phyloP scores from a whole-genome alignment of 331 rosid genomes.

The Acacia pycnantha region DNA sequence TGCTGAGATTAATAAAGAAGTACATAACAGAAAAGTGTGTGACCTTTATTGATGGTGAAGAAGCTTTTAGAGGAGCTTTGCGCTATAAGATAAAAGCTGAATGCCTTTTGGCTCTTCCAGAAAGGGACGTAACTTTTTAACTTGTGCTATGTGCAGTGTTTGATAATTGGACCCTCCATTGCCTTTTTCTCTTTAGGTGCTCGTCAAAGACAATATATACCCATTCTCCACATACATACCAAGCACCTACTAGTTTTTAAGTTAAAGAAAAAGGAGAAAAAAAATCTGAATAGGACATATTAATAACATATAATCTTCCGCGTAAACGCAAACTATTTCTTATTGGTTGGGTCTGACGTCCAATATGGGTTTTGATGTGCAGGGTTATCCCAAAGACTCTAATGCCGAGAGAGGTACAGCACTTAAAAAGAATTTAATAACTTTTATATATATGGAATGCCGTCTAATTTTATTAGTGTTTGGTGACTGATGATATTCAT shows the following conservation, averaged over 20 bases:
- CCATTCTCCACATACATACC: neutral
- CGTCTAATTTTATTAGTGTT: neutral
- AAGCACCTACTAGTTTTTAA: neutral
- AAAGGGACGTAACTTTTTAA: constrained; percentile 18
- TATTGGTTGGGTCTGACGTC: constrained; percentile 25
- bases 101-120: constrained; percentile 43
- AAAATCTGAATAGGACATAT: neutral
- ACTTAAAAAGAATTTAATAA: neutral
- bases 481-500: neutral
- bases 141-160: constrained; percentile 1
- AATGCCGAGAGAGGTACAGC: constrained; percentile 91
- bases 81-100: constrained; percentile 43
- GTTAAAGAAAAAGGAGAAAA: too few species aligned
- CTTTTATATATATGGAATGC: neutral
- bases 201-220: constrained; percentile 20
- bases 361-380: constrained; percentile 34
- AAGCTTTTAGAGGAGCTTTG: constrained; percentile 35
- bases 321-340: neutral
- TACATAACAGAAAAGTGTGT: neutral
- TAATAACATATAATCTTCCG: too few species aligned
- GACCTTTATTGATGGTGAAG: constrained; percentile 33
- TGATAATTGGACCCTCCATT: constrained; percentile 19
- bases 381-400: constrained; percentile 88
- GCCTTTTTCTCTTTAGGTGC: constrained; percentile 14
- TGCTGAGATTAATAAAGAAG: neutral